Conservation (phyloP, 768 basidiomycete genomes). For the Trametes sanguinea region DNA sequence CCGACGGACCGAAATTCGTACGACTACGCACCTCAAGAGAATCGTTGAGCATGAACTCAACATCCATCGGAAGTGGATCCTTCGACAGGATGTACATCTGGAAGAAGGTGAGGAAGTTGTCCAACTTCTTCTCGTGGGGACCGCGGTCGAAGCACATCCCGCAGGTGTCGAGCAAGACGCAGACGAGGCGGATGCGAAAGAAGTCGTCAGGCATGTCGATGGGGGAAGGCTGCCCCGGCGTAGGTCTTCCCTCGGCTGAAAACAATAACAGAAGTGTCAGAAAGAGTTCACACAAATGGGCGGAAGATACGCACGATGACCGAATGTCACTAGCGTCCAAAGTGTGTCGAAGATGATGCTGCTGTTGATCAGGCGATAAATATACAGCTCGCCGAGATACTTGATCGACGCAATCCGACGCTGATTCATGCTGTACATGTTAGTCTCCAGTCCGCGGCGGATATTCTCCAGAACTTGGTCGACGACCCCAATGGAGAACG, state of each 20-base stretch:
- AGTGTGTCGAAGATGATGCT: slow-evolving; percentile 89
- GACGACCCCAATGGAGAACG: slow-evolving; percentile 84
- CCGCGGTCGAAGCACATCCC: slow-evolving; percentile 98
- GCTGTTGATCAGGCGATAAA: slow-evolving; percentile 89
- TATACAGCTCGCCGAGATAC: slow-evolving; percentile 96
- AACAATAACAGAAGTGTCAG: slow-evolving; percentile 16
- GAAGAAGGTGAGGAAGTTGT: slow-evolving; percentile 90
- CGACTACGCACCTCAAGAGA: slow-evolving; percentile 76
- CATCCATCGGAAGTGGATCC: slow-evolving; percentile 89
- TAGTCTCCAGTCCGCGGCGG: slow-evolving; percentile 87
- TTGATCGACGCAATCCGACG: slow-evolving; percentile 88
- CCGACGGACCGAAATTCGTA: background rate
- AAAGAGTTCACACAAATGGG: background rate
- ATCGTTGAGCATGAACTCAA: slow-evolving; percentile 95
- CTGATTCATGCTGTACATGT: slow-evolving; percentile 94
- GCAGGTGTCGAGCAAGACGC: slow-evolving; percentile 90
- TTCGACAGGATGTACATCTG: slow-evolving; percentile 96
- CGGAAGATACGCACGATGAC: slow-evolving; percentile 72
- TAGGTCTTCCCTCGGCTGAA: slow-evolving; percentile 84
- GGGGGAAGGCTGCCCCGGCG: slow-evolving; percentile 71
- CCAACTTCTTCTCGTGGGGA: slow-evolving; percentile 88
- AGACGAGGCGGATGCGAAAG: slow-evolving; percentile 90
- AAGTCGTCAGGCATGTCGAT: slow-evolving; percentile 96
- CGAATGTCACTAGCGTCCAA: slow-evolving; percentile 94
- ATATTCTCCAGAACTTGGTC: slow-evolving; percentile 96